A percentile compares a stretch with the other conserved stretches of the same genome.
These are phyloP conservation scores for Botrytis medusae DNA, from an alignment of 2,329 filamentous ascomycete species.

Conservation along the genomic window DNA sequence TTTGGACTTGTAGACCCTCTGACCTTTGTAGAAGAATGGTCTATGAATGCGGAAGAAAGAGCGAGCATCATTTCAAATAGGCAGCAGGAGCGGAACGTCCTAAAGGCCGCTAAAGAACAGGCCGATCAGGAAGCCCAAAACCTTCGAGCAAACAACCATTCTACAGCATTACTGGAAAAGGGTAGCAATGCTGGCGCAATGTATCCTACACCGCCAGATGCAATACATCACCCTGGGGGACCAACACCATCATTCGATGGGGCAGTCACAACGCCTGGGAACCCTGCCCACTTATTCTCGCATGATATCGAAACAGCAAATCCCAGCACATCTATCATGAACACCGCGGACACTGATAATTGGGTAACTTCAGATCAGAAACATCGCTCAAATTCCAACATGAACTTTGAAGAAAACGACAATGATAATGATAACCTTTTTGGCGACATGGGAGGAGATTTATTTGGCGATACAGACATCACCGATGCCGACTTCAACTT, in stretches of 20 bases:
- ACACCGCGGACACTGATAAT: constrained; percentile 33
- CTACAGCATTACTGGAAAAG: constrained; percentile 52
- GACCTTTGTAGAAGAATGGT: constrained; percentile 43
- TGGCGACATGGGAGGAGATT: constrained; percentile 66
- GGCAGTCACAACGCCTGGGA: constrained; percentile 55
- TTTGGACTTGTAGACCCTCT: constrained; percentile 38
- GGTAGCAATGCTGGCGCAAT: constrained; percentile 55
- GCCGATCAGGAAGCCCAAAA: constrained; percentile 46
- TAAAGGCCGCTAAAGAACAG: constrained; percentile 43
- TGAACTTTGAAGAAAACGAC: constrained; percentile 34
- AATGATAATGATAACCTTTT: constrained; percentile 55
- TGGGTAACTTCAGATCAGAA: constrained; percentile 36
- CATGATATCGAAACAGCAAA: constrained; percentile 42
- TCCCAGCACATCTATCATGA: constrained; percentile 20
- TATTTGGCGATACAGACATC: constrained; percentile 64
- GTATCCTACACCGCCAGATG: constrained; percentile 73
- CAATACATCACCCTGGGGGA: constrained; percentile 53
- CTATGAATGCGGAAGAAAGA: constrained; percentile 37
- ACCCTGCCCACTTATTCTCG: constrained; percentile 41
- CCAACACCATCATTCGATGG: constrained; percentile 58
- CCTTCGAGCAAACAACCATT: constrained; percentile 50
- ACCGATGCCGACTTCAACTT: constrained; percentile 84
- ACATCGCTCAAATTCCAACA: constrained; percentile 28
- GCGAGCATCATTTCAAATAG: constrained; percentile 51
- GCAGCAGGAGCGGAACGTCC: constrained; percentile 51